Base-by-base conservation (phyloP, 305 asterid species). In the Ilex paraguariensis region DNA sequence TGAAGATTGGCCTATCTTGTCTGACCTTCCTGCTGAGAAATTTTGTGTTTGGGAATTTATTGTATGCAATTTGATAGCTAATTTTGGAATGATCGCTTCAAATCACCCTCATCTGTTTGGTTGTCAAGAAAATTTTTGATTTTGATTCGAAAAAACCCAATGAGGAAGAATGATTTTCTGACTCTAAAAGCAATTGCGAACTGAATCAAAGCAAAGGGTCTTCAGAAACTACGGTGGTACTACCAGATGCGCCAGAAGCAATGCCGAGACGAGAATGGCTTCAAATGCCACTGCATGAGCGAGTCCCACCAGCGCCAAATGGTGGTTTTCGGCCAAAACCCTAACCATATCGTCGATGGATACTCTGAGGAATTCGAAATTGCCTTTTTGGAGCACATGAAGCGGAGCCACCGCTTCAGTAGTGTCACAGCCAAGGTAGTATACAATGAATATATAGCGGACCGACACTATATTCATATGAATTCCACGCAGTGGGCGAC, bases 121-220 rank as follows among this genome's bases (percentile, higher is more conserved):
- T 36, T 36, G 42, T 8, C 9, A 5, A 36, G 42, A 8, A 36
- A 36, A 36, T 39, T 1, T 3, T 7, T 10, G 3, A 6, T 13
- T 36, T 54, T 31, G 14, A 14, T 57, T 0, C 9, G 2, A 21
- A 36, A 8, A 36, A 36, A 21, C 16, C 45, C 55, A 15, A 87
- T 87, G 96, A 91, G 95, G 33, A 88, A 91, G 79, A 88, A 88
- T 71, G 96, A 87, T 10, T 87, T 91, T 75, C 64, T 91, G 46
- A 88, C 95, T 33, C 98, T 96, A 0, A 91, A 91, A 76, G 98
- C 96, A 61, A 91, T 91, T 13, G 95, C 98, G 3, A 91, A 91
- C 63, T 70, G 96, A 59, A 91, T 91, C 68, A 84, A 86, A 68
- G 95, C 96, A 0, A 87, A 88, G 69, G 98, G 96, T 12, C 54